Percentiles rank a stretch among this genome's conserved stretches.
Evolutionary conservation across 225 moss, liverwort and hornwort species (phyloP).

Genomic region (Climacium dendroides): DNA sequence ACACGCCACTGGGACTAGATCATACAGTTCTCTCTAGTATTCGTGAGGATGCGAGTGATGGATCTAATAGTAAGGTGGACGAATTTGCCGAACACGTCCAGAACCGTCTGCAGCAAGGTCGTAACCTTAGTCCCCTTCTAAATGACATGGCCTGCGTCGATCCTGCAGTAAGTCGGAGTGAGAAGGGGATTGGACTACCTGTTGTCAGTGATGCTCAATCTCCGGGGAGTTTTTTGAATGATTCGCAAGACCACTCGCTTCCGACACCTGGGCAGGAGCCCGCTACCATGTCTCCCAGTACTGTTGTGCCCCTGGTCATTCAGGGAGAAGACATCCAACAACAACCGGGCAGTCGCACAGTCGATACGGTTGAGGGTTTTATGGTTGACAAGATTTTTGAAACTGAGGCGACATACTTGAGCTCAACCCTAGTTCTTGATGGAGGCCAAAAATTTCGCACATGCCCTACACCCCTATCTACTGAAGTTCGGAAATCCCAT

Average conservation of each 20-base stretch:
- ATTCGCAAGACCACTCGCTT: not conserved
- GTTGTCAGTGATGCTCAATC: not conserved
- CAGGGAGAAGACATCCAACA: not conserved
- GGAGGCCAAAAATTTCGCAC: not conserved
- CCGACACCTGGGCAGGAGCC: not conserved
- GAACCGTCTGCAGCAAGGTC: not conserved
- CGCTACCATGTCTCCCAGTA: not conserved
- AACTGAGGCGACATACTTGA: not conserved
- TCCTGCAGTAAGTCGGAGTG: not conserved
- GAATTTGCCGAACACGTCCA: not conserved
- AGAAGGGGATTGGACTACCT: not conserved
- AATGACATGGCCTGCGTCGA: not conserved
- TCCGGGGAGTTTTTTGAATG: not conserved
- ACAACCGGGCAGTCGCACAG: not conserved
- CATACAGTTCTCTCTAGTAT: not conserved
- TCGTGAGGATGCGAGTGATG: not conserved
- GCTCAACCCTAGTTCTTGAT: not conserved
- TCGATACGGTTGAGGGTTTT: not conserved
- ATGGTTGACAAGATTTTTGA: not conserved
- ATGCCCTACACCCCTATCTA: not conserved
- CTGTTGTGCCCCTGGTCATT: not conserved
- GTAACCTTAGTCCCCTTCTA: not conserved
- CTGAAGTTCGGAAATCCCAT: not conserved
- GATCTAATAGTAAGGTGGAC: not conserved
- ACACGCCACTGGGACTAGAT: not conserved